Conservation (phyloP, 495 filamentous ascomycete species). For the Extremus antarcticus region DNA sequence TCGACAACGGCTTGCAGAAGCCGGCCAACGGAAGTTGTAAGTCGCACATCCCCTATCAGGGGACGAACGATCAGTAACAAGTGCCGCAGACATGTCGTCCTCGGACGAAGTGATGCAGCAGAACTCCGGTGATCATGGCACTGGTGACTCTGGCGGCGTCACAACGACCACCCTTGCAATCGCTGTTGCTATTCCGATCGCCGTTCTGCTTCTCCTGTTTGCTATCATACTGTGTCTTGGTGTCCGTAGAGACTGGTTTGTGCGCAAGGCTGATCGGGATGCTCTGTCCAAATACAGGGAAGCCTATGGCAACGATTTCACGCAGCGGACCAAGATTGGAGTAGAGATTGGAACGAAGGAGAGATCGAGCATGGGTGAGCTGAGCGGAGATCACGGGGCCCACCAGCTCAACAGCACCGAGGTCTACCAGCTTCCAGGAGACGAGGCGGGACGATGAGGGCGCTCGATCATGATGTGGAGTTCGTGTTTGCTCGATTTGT, state of each 20-base stretch:
- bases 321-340: not conserved
- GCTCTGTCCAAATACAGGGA: not conserved
- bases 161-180: not conserved
- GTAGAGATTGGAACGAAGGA: not conserved
- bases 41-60: not conserved
- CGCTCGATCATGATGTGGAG: not conserved
- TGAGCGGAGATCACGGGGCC: not conserved
- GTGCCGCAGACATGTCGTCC: not conserved
- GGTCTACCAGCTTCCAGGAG: not conserved
- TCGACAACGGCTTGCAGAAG: not conserved
- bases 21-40: not conserved
- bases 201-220: not conserved
- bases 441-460: not conserved
- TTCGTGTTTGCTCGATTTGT: not conserved
- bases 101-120: no score
- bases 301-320: not conserved
- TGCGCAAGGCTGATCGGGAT: not conserved
- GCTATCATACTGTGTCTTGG: not conserved
- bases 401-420: not conserved
- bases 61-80: no score
- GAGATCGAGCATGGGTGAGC: not conserved
- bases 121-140: not conserved
- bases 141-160: not conserved
- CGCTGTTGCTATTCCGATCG: not conserved
- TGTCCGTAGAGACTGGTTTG: not conserved